A percentile compares a stretch with the other conserved stretches of the same genome.
Conservation (phyloP, 768 basidiomycete species). For the Mycena polygramma region DNA sequence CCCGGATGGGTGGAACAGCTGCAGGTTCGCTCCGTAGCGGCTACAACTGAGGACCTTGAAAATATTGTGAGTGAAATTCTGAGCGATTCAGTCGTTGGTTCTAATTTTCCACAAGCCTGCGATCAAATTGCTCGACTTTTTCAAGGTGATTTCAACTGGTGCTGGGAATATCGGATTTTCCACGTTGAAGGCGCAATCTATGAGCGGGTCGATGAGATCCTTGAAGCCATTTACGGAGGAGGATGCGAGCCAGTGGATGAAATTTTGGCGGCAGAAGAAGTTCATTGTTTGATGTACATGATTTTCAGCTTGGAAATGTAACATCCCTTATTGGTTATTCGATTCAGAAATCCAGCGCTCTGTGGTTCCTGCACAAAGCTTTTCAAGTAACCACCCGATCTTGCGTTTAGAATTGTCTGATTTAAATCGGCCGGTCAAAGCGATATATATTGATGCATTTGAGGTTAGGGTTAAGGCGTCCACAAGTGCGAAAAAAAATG, state of each 20-base stretch:
- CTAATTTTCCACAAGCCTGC: conserved; percentile 9
- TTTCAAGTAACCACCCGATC: too few species aligned
- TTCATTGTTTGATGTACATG: conserved; percentile 1
- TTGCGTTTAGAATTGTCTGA: too few species aligned
- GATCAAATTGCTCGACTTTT: conserved; percentile 24
- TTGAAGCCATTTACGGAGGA: conserved; percentile 5
- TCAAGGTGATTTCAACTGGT: conserved; percentile 2
- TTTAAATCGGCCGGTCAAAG: too few species aligned
- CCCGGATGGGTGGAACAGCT: conserved; percentile 47
- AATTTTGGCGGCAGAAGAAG: conserved; percentile 18
- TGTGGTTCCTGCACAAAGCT: too few species aligned
- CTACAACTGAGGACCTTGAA: conserved; percentile 44
- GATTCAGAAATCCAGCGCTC: too few species aligned
- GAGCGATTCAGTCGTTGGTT: not conserved
- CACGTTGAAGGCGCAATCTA: conserved; percentile 7
- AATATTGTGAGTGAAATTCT: conserved; percentile 46
- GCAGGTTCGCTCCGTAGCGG: conserved; percentile 39
- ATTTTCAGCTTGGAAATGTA: too few species aligned
- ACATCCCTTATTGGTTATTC: too few species aligned
- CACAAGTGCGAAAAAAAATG: too few species aligned
- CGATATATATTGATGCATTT: too few species aligned
- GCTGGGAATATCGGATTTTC: conserved; percentile 1
- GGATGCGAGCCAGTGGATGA: conserved; percentile 19
- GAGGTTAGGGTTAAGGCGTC: too few species aligned
- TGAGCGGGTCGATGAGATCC: conserved; percentile 8